Percentiles rank a stretch among this genome's conserved stretches.
These are phyloP conservation scores for Strobilomyces dryophilus DNA, from an alignment of 768 basidiomycete species.

Conservation along the genomic window DNA sequence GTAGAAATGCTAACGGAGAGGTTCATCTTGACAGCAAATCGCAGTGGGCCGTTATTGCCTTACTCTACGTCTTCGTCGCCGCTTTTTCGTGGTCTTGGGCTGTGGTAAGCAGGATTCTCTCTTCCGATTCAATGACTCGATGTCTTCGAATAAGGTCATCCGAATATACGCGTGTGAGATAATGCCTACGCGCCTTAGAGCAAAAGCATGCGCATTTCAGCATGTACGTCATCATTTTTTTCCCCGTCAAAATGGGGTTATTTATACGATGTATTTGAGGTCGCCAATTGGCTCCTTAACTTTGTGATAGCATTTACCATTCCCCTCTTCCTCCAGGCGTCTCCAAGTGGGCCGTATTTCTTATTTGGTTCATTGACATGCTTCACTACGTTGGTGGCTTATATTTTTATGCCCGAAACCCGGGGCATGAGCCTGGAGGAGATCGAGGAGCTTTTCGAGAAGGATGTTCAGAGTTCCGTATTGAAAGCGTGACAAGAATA, in stretches of 20 bases:
- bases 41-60: constrained; percentile 38
- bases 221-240: constrained; percentile 32
- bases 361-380: constrained; percentile 37
- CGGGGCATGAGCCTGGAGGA: constrained; percentile 42
- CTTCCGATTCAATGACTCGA: not conserved
- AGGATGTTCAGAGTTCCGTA: not conserved
- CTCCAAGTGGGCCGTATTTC: constrained; percentile 45
- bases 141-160: constrained; percentile 22
- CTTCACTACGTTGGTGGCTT: constrained; percentile 36
- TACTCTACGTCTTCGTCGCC: constrained; percentile 45
- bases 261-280: constrained; percentile 14
- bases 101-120: constrained; percentile 24
- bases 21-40: constrained; percentile 22
- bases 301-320: constrained; percentile 43
- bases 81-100: constrained; percentile 44
- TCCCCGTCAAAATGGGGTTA: not conserved
- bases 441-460: constrained; percentile 25
- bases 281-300: constrained; percentile 34
- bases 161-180: constrained; percentile 44
- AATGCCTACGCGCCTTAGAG: constrained; percentile 44
- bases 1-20: constrained; percentile 27
- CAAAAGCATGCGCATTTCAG: constrained; percentile 40
- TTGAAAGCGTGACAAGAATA: not conserved
- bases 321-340: constrained; percentile 43
- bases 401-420: constrained; percentile 41